Evolutionary conservation across 805 yeast genomes (phyloP).

Genomic region (Ogataea henricii): DNA sequence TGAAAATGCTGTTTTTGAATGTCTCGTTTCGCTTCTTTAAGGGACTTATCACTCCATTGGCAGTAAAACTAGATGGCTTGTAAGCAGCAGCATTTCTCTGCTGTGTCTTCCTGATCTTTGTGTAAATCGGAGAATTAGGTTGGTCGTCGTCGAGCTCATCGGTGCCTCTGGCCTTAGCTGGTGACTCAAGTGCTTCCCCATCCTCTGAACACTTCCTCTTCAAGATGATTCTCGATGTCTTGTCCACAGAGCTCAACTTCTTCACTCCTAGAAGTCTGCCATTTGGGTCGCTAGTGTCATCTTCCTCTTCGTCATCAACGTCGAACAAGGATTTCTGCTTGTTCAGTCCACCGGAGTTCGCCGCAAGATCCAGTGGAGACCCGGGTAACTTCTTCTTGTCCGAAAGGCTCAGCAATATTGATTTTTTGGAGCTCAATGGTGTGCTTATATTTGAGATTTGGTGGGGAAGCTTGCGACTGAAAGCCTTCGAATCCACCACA

Average conservation of each 20-base stretch:
- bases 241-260: background rate
- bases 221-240: conserved; percentile 6
- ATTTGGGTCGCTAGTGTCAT: conserved; percentile 8
- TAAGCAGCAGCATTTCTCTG: conserved; percentile 7
- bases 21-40: conserved; percentile 24
- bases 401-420: conserved; percentile 9
- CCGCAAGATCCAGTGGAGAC: background rate
- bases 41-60: conserved; percentile 24
- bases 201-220: conserved; percentile 12
- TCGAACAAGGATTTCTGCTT: conserved; percentile 11
- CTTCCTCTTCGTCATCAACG: conserved; percentile 14
- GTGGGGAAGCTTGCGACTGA: conserved; percentile 2
- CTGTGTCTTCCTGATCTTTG: conserved; percentile 19
- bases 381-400: conserved; percentile 4
- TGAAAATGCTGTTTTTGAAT: conserved; percentile 23
- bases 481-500: conserved; percentile 3
- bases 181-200: conserved; percentile 14
- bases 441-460: conserved; percentile 7
- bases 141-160: conserved; percentile 4
- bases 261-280: background rate
- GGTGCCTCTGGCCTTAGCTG: conserved; percentile 12
- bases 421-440: conserved; percentile 8
- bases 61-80: conserved; percentile 5
- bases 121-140: conserved; percentile 24
- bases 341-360: background rate